These are phyloP conservation scores for Echria macrotheca DNA, from an alignment of 495 filamentous ascomycete genomes.

Conservation along the genomic window DNA sequence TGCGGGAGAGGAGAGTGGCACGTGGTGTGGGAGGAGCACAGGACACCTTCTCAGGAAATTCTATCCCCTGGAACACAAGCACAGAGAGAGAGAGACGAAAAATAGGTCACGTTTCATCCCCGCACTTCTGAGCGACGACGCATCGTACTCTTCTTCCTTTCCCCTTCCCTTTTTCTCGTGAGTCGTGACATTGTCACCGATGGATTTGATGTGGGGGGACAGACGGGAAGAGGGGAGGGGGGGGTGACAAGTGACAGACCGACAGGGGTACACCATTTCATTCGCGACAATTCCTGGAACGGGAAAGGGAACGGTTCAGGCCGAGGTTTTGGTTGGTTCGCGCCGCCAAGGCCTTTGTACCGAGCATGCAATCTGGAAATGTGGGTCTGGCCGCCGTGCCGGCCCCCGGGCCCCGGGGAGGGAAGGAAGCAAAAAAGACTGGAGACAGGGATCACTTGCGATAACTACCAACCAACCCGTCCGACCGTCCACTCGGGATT, in stretches of 20 bases:
- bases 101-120: not conserved
- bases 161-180: too few species aligned
- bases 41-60: too few species aligned
- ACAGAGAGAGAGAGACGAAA: not conserved
- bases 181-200: too few species aligned
- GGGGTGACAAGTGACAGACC: too few species aligned
- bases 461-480: not conserved
- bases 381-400: not conserved
- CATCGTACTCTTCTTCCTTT: too few species aligned
- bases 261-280: conserved; percentile 2
- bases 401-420: not conserved
- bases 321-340: not conserved
- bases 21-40: too few species aligned
- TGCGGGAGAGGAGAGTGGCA: too few species aligned
- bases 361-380: conserved; percentile 6
- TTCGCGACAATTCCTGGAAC: conserved; percentile 15
- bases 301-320: conserved; percentile 2
- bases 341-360: conserved; percentile 1
- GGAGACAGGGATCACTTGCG: too few species aligned
- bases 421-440: conserved; percentile 2
- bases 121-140: too few species aligned
- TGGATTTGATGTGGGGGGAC: too few species aligned
- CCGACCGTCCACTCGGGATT: conserved; percentile 6
- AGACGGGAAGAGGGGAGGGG: too few species aligned
- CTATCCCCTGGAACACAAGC: not conserved